Base-by-base conservation (phyloP, 1,284 basidiomycete species). In the Ceratobasidium sp. region DNA sequence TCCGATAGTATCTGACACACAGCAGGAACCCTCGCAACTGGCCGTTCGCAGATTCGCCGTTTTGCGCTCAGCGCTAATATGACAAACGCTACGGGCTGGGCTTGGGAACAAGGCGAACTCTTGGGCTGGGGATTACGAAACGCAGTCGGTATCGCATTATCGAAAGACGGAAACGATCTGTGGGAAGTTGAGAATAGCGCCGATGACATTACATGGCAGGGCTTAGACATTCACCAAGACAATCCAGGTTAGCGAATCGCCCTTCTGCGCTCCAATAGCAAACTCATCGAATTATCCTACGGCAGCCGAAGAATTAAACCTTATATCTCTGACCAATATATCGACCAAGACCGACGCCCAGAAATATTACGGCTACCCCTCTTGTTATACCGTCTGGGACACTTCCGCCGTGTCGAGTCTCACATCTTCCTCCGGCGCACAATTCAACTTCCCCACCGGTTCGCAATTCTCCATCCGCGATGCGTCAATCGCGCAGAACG, bases 131-230 rank as follows among this genome's bases (percentile, higher is more conserved):
- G 85, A 1, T 84, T 86, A 54, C 82, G 85, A 8, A 86, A 86
- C 77, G 84, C 84, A 22, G 84, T 82, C 0, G 85, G 83, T 0
- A 84, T 86, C 74, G 83, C 83, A 0, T 83, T 83, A 75, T 74
- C 79, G 1, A 77, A 78, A 48, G 71, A 73, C 45, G 60, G 50
- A 73, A 75, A n/a, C 62, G 50, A 79, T 4, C 79, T 86, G 0
- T 82, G 82, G 62, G 81, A 84, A 7, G 82, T 86, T 36, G 85
- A 86, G 67, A 86, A 86, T 59, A 84, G 82, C n/a, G 82, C 85
- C 4, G 71, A 73, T 27, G 41, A 73, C 36, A 24, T 73, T 5
- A 19, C 17, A 7, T 73, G 60, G 57, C 36, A 53, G 15, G 48
- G 48, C 9, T 17, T 62, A 15, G 71, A 73, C 48, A 45, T 73